phyloP scores from a whole-genome alignment of 306 rosid species.

The Gastrolobium bilobum region DNA sequence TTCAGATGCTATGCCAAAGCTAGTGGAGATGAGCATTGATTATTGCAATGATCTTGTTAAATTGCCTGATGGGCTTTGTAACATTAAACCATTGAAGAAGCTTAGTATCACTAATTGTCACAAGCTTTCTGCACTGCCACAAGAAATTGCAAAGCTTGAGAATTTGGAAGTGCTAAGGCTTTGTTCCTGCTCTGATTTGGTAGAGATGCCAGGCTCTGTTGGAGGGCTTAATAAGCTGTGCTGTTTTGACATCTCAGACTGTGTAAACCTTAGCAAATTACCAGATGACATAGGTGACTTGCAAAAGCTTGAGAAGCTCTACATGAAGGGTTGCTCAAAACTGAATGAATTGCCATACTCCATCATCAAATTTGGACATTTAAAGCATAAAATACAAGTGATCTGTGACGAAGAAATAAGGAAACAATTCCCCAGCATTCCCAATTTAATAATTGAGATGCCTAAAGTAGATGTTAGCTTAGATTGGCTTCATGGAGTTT shows the following conservation, averaged over 20 bases:
- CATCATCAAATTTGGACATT: slow-evolving; percentile 13
- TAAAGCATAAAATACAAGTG: slow-evolving; percentile 35
- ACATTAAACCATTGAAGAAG: slow-evolving; percentile 49
- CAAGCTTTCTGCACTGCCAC: slow-evolving; percentile 48
- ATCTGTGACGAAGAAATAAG: slow-evolving; percentile 61
- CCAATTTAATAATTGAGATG: slow-evolving; percentile 37
- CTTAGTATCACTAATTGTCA: slow-evolving; percentile 63
- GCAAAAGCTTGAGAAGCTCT: slow-evolving; percentile 50
- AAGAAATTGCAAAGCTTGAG: slow-evolving; percentile 48
- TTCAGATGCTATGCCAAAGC: slow-evolving; percentile 56
- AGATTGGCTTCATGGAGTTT: slow-evolving; percentile 51
- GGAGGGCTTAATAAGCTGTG: slow-evolving; percentile 45
- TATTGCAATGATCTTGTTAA: slow-evolving; percentile 57
- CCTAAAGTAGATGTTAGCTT: slow-evolving; percentile 46
- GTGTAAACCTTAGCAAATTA: slow-evolving; percentile 47
- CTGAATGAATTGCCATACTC: slow-evolving; percentile 51
- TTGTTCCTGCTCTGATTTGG: slow-evolving; percentile 51
- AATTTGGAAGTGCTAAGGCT: slow-evolving; percentile 60
- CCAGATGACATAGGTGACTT: slow-evolving; percentile 55
- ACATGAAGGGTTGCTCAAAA: slow-evolving; percentile 55
- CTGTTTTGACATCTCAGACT: slow-evolving; percentile 55
- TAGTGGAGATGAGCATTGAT: slow-evolving; percentile 59
- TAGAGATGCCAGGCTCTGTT: slow-evolving; percentile 41
- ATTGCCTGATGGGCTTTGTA: slow-evolving; percentile 50
- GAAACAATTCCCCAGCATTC: slow-evolving; percentile 31